Evolutionary conservation across 495 filamentous ascomycete species (phyloP).

Genomic region (Aspergillus carlsbadensis): DNA sequence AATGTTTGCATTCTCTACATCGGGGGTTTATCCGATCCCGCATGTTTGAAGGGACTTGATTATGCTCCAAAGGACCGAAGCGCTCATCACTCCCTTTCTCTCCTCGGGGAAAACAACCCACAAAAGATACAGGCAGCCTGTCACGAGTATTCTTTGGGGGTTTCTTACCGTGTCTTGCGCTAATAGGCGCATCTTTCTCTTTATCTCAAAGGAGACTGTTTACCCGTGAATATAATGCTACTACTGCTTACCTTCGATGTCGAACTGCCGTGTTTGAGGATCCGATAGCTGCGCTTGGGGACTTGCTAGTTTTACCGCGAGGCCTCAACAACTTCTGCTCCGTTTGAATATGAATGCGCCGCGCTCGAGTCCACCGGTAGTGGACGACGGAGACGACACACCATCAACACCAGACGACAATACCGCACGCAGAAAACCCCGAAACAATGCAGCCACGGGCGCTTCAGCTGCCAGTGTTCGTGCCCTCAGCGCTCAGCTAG

Average conservation of each 20-base stretch:
- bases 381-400: not conserved
- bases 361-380: not conserved
- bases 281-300: not conserved
- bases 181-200: no score
- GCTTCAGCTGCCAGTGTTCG: slow-evolving; percentile 76
- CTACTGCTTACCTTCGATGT: not conserved
- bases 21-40: not conserved
- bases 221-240: not conserved
- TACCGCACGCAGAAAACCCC: slow-evolving; percentile 37
- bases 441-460: slow-evolving; percentile 72
- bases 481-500: slow-evolving; percentile 71
- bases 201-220: not conserved
- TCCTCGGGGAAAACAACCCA: no score
- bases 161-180: no score
- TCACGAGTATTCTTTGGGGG: not conserved
- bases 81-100: no score
- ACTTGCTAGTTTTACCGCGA: no score
- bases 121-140: no score
- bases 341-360: not conserved
- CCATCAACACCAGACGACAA: slow-evolving; percentile 6
- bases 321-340: not conserved
- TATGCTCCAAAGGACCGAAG: no score
- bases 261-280: not conserved
- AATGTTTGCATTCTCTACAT: slow-evolving; percentile 12
- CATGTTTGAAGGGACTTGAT: no score